Base-by-base conservation (phyloP, 1,139 yeast genomes). In the Debaryomycetaceae sp. region DNA sequence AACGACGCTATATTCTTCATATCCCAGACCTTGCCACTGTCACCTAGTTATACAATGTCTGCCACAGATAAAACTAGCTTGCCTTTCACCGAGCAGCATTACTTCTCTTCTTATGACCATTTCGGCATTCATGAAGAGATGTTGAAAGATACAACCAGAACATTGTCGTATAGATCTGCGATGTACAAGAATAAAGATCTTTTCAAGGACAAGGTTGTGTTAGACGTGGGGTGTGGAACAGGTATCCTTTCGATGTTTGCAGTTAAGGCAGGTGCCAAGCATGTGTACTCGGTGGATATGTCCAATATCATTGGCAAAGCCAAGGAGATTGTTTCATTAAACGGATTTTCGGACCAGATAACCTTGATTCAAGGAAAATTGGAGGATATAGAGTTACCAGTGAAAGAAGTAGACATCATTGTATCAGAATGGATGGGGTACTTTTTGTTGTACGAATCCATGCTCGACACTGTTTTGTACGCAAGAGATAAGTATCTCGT, bases 391-490 rank as follows among this genome's bases (percentile, higher is more conserved):
- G 80, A 71, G 47, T 75, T 95, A 57, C 99, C 99, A 39, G 79
- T 74, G 43, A 66, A 73, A 46, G 48, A 86, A 61, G 99, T 95
- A 42, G 99, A 95, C 65, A 93, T 95, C 56, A 95, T 95, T 56
- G 86, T 95, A 49, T 84, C 95, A 51, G 99, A 95, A 70, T 95
- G 99, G 99, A 95, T 95, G 99, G 99, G 99, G 17, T 95, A 95
- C 71, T 95, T 95, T 62, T 72, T 95, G 58, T 75, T 95, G 47
- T 95, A 93, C 63, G 99, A 95, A 75, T 87, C 96, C 51, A 95
- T 95, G 99, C 78, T 95, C 66, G 99, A 95, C 65, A 90, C 99
- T 35, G 99, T 95, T 22, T 74, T 95, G 52, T 80, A 81, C 54
- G 99, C 99, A 33, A 83, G 99, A 69, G 99, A 95, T 70, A 81